Base-by-base conservation (phyloP, 176 grass and related monocot genomes). In the Hsuehochloa calcarea region DNA sequence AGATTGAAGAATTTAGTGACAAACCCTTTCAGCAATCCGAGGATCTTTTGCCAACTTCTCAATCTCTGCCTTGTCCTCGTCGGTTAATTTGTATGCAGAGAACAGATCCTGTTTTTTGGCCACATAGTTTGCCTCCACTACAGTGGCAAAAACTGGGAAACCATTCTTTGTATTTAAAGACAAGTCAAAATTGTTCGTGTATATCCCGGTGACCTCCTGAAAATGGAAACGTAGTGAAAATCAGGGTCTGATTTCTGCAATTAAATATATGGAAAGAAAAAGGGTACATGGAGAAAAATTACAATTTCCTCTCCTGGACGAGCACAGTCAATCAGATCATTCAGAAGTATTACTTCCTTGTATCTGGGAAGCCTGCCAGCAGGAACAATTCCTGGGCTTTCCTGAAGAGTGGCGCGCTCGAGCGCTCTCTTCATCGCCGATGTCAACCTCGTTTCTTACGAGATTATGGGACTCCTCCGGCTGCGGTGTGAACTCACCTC, bases 271-370 rank as follows among this genome's bases (percentile, higher is more conserved):
- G 15, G 35, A 79, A 72, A 37, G 3, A 76, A 23, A 76, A 65
- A 73, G 54, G 54, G 22, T 41, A 49, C 1, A 40, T 76, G 49
- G 6, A 90, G 55, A 86, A 50, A 41, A 71, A 38, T 95, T 96
- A 99, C 96, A 91, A 99, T 99, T 85, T 99, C 96, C 85, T 99
- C 96, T 86, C 96, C 96, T 55, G 93, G 96, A n/a, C 93, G 90
- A 75, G 93, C 96, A 86, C 93, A 96, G 29, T 99, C 96, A 11
- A 99, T 99, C 31, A 99, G 78, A 83, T 99, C 93, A 86, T 99
- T 99, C 80, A 96, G 43, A 84, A 99, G 93, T 87, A 99, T 99
- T 14, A 99, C 96, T 96, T 99, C 96, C 85, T 99, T 99, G 86
- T 96, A 92, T 90, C 96, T 99, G n/a, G 96, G 96, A 80, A 96